Evolutionary conservation across 305 asterid genomes (phyloP).

Genomic region (Striga hermonthica): DNA sequence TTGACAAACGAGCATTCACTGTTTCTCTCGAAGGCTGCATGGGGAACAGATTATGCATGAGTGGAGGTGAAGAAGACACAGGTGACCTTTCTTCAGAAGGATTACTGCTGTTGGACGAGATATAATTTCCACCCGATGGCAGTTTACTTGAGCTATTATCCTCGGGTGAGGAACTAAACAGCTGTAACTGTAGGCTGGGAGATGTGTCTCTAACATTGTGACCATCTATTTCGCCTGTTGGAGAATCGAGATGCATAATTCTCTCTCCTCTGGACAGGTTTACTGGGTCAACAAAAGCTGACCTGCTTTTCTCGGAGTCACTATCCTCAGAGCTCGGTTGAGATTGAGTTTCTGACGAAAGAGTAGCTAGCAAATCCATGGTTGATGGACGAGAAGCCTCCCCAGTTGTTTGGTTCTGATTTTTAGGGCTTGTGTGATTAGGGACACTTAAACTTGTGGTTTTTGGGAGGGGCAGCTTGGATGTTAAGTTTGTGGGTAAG

Average conservation of each 20-base stretch:
- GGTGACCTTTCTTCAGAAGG: slow-evolving; percentile 68
- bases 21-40: slow-evolving; percentile 46
- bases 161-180: slow-evolving; percentile 66
- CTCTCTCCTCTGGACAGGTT: slow-evolving; percentile 44
- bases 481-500: slow-evolving; percentile 46
- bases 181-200: slow-evolving; percentile 51
- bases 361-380: slow-evolving; percentile 66
- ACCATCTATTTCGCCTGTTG: slow-evolving; percentile 46
- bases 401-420: slow-evolving; percentile 38
- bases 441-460: slow-evolving; percentile 34
- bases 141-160: slow-evolving; percentile 43
- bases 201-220: slow-evolving; percentile 43
- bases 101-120: slow-evolving; percentile 70
- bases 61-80: slow-evolving; percentile 66
- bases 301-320: slow-evolving; percentile 69
- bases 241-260: slow-evolving; percentile 49
- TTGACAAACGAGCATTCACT: slow-evolving; percentile 32
- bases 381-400: slow-evolving; percentile 55
- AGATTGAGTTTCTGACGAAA: slow-evolving; percentile 34
- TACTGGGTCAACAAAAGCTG: slow-evolving; percentile 45
- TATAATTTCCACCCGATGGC: slow-evolving; percentile 45
- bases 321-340: slow-evolving; percentile 60
- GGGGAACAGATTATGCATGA: slow-evolving; percentile 66
- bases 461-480: slow-evolving; percentile 39
- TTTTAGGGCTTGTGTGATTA: slow-evolving; percentile 38